Base-by-base conservation (phyloP, 2,329 filamentous ascomycete species). In the Fusarium austroafricanum region DNA sequence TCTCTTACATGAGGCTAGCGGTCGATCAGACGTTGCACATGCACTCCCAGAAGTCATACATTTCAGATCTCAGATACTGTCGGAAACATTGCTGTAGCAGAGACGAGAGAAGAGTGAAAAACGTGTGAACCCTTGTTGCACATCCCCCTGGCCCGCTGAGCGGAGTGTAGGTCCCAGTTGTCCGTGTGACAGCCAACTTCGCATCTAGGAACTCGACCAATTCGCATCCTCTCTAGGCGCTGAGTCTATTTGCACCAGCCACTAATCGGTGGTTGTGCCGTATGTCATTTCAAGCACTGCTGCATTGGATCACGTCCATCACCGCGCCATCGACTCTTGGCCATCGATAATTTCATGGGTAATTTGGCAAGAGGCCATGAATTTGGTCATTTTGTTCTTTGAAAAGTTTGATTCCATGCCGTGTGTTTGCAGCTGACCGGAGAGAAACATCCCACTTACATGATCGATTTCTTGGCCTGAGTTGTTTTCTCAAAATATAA, bases 291-390 rank as follows among this genome's bases (percentile, higher is more conserved):
- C 46, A 45, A 56, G 47, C 46, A 46, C 47, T 57, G 62, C 71
- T 74, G 72, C 72, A 74, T 52, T 55, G 42, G 44, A 63, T 61
- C 61, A 61, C 47, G 49, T 35, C 50, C 61, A 66, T 74, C 72
- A 74, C 72, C 67, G 54, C 62, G 62, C 72, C 62, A 64, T 73
- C 61, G 58, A 58, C 38, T 53, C 71, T 71, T 72, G 70, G 72
- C 71, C 55, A 38, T 45, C 17, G 50, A 63, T 71, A 47, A 39
- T 33, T 20, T 50, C 33, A 31, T 54, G 52, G 42, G 29, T 53
- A 53, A 59, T 35, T 45, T 45, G 61, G 23, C 23, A 44, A 56
- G 46, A 60, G 46, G 55, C 44, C 42, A 51, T 45, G 53, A 44
- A 40, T 53, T 59, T 58, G 39, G 62, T 65, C 39, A 56, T 42